These are phyloP conservation scores for Hypericum perforatum DNA, from an alignment of 345 rosid genomes.

Conservation along the genomic window DNA sequence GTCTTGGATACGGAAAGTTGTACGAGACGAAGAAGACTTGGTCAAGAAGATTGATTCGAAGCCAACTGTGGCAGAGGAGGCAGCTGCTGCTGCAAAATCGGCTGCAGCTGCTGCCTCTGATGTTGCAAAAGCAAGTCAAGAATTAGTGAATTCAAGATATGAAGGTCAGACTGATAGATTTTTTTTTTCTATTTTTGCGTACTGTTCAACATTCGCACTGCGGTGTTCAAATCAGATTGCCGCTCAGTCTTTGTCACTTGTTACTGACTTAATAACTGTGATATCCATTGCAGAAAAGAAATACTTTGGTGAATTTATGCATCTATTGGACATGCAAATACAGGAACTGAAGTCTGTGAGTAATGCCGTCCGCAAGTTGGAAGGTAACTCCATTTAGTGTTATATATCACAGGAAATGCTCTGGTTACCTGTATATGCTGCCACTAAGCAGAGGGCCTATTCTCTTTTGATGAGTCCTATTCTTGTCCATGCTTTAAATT, in stretches of 20 bases:
- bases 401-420: background rate
- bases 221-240: conserved; percentile 6
- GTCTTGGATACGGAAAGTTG: conserved; percentile 81
- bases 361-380: conserved; percentile 45
- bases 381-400: conserved; percentile 32
- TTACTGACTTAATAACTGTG: conserved; percentile 10
- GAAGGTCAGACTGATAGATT: conserved; percentile 39
- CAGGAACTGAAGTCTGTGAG: conserved; percentile 83
- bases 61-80: conserved; percentile 80
- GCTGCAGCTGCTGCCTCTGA: conserved; percentile 89
- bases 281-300: conserved; percentile 46
- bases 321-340: conserved; percentile 60
- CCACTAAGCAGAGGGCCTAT: too few relatives aligned
- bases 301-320: conserved; percentile 49
- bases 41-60: conserved; percentile 33
- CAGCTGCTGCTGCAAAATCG: conserved; percentile 87
- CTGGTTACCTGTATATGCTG: background rate
- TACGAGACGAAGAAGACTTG: conserved; percentile 54
- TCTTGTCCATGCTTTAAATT: too few relatives aligned
- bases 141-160: conserved; percentile 50
- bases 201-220: background rate
- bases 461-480: too few relatives aligned
- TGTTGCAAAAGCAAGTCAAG: conserved; percentile 84
- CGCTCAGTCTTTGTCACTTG: conserved; percentile 4
- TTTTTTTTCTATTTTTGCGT: background rate